A percentile compares a stretch with the other conserved stretches of the same genome.
These are phyloP conservation scores for Pyrus hybrid DNA, from an alignment of 331 rosid species.

Conservation along the genomic window DNA sequence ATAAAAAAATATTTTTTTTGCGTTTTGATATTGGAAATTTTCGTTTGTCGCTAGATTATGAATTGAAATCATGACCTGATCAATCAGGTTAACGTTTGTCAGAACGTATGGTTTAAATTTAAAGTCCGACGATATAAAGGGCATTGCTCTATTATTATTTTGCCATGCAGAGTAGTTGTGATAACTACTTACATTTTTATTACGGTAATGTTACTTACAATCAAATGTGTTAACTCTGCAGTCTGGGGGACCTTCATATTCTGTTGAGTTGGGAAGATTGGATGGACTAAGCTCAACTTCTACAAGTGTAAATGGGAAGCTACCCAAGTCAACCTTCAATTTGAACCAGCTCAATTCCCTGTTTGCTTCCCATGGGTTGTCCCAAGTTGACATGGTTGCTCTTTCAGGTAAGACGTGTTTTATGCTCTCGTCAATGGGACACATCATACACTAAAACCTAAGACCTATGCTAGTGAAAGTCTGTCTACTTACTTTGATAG, in stretches of 20 bases:
- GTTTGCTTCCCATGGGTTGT: constrained; percentile 48
- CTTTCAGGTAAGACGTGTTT: constrained; percentile 62
- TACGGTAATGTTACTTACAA: not conserved
- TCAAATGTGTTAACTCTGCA: constrained; percentile 5
- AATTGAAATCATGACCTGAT: too few species aligned
- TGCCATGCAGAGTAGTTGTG: too few species aligned
- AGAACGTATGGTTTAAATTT: too few species aligned
- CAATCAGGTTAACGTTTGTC: too few species aligned
- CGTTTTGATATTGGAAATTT: too few species aligned
- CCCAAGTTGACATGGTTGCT: constrained; percentile 80
- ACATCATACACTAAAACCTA: not conserved
- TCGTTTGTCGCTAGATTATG: too few species aligned
- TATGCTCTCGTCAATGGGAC: not conserved
- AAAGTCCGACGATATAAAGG: too few species aligned
- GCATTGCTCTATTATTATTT: not conserved
- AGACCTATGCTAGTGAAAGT: not conserved
- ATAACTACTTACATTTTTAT: too few species aligned
- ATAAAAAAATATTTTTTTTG: too few species aligned
- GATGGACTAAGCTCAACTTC: constrained; percentile 67
- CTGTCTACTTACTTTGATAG: too few species aligned
- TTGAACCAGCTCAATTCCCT: constrained; percentile 67
- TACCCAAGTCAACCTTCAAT: constrained; percentile 57
- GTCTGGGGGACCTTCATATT: constrained; percentile 86
- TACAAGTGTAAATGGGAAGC: constrained; percentile 58
- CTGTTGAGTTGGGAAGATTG: constrained; percentile 81